Percentiles rank a stretch among this genome's conserved stretches.
These are phyloP conservation scores for Diospyros lotus DNA, from an alignment of 148 eudicot species.

Conservation along the genomic window DNA sequence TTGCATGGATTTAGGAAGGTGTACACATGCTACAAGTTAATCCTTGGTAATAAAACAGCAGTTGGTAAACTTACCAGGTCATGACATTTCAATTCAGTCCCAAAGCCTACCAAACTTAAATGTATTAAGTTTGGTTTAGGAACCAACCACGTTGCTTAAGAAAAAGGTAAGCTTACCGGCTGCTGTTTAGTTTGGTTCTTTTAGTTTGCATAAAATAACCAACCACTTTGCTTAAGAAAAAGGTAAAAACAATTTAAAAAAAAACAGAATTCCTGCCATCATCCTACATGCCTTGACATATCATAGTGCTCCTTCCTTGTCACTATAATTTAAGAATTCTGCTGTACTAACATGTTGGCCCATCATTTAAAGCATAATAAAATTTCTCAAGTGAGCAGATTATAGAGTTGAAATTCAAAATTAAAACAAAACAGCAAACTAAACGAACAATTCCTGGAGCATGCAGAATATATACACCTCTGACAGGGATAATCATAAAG, in stretches of 20 bases:
- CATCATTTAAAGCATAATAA: neutral
- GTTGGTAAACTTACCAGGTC: too few species aligned
- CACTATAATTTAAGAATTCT: neutral
- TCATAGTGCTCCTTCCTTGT: neutral
- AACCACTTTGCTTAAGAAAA: neutral
- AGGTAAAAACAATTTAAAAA: neutral
- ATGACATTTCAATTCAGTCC: too few species aligned
- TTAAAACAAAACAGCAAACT: constrained; percentile 1
- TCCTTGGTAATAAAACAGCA: too few species aligned
- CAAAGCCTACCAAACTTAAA: too few species aligned
- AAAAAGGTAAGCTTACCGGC: too few species aligned
- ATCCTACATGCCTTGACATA: neutral
- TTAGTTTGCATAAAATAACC: neutral
- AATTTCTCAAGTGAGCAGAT: too few species aligned
- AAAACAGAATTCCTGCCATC: neutral
- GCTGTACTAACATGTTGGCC: neutral
- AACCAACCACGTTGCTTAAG: too few species aligned
- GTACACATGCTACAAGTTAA: too few species aligned
- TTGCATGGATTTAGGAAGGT: too few species aligned
- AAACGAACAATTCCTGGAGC: neutral
- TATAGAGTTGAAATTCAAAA: neutral
- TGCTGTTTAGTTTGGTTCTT: too few species aligned
- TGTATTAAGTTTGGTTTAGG: too few species aligned
- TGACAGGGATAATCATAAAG: neutral
- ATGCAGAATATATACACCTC: neutral